Base-by-base conservation (phyloP, 2,329 filamentous ascomycete species). In the Lasiodiplodia sp. region DNA sequence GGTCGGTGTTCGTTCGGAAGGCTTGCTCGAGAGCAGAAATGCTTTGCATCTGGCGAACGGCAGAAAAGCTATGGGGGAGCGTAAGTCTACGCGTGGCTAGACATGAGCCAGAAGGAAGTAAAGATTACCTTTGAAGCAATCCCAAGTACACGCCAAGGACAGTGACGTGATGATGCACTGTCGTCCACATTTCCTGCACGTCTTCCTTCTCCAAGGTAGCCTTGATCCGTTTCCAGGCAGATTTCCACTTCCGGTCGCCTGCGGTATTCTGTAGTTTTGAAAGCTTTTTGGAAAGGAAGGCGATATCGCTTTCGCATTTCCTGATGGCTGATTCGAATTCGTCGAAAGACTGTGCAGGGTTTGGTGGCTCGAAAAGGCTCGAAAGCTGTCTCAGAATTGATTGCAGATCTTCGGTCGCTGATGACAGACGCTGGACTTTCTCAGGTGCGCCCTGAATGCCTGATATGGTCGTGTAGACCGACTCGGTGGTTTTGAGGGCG, bases 401-500 rank as follows among this genome's bases (percentile, higher is more conserved):
- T 23, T 18, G 31, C 14, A 57, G 55, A 18, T 37, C 55, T 11
- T 3, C 25, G 7, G 40, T 25, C 2, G 53, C 53, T 1, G 51
- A 57, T 18, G 11, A n/a, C 16, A 60, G 51, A 2, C 37, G 10
- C 14, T 57, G 18, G 16, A 67, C 44, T 31, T 58, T 55, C 23
- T 58, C 37, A 14, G 65, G 65, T 1, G 53, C 65, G 21, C 60
- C 38, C 12, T 23, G 49, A 14, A 52, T 38, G 37, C 53, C 38
- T 8, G 52, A 58, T 14, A 51, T 47, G 4, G 23, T n/a, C 38
- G 51, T 57, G 37, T 60, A 60, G 53, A 67, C 18, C 7, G 47
- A 11, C 31, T 67, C 47, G 14, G 65, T 67, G n/a, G 51, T 44
- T 31, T 67, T 53, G 37, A 67, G 37, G 14, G 65, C 65, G 52